phyloP scores from a whole-genome alignment of 345 rosid species.

The Tarenaya hassleriana region DNA sequence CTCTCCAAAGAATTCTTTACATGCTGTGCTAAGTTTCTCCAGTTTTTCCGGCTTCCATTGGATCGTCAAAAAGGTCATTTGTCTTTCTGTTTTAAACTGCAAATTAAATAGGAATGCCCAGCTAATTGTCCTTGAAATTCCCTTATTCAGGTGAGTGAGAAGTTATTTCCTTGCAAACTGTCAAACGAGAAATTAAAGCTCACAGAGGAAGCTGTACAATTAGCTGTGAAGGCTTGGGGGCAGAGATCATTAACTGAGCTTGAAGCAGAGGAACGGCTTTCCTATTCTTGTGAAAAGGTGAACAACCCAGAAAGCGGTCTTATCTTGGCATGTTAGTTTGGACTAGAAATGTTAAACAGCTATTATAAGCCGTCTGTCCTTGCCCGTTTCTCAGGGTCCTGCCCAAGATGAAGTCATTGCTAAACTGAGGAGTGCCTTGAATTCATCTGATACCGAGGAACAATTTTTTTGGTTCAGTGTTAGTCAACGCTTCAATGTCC shows the following conservation, averaged over 20 bases:
- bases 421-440: slow-evolving; percentile 69
- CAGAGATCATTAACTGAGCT: slow-evolving; percentile 79
- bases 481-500: too few species aligned
- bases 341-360: too few species aligned
- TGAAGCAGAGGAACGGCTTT: slow-evolving; percentile 90
- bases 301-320: slow-evolving; percentile 17
- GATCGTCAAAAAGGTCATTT: too few species aligned
- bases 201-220: slow-evolving; percentile 83
- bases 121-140: slow-evolving; percentile 5
- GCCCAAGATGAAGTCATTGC: slow-evolving; percentile 85
- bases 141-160: slow-evolving; percentile 68
- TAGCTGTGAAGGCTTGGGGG: slow-evolving; percentile 81
- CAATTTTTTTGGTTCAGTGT: too few species aligned
- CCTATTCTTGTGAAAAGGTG: slow-evolving; percentile 97
- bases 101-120: too few species aligned
- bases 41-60: too few species aligned
- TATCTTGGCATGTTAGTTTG: slow-evolving; percentile 6
- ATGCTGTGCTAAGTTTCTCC: too few species aligned
- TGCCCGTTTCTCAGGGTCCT: slow-evolving; percentile 54
- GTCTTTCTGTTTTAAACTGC: too few species aligned
- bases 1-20: too few species aligned
- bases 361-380: background rate
- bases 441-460: too few species aligned
- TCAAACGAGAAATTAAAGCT: slow-evolving; percentile 54
- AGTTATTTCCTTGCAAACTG: slow-evolving; percentile 76